Percentiles rank a stretch among this genome's conserved stretches.
Evolutionary conservation across 2,329 filamentous ascomycete genomes (phyloP).

Genomic region (Orbilia oligospora): DNA sequence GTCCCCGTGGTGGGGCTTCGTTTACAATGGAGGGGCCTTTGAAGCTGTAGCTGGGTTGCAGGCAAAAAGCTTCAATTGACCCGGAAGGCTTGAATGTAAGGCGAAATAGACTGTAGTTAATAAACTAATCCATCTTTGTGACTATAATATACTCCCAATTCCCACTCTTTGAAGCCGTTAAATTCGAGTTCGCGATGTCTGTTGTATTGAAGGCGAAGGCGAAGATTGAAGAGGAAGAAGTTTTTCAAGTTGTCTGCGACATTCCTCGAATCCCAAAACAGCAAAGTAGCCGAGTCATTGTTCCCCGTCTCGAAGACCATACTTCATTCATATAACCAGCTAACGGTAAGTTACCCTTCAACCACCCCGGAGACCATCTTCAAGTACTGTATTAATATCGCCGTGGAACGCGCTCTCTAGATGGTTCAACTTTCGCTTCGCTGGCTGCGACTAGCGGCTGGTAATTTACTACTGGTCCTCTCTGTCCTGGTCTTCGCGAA

Average conservation of each 20-base stretch:
- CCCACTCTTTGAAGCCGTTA: slow-evolving; percentile 21
- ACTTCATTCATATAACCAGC: too few species aligned
- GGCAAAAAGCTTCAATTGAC: background rate
- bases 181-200: slow-evolving; percentile 16
- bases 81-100: background rate
- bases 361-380: too few species aligned
- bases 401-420: background rate
- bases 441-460: slow-evolving; percentile 71
- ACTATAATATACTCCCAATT: background rate
- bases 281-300: slow-evolving; percentile 30
- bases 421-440: slow-evolving; percentile 56
- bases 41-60: too few species aligned
- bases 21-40: background rate
- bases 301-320: slow-evolving; percentile 9
- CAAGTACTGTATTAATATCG: too few species aligned
- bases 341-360: too few species aligned
- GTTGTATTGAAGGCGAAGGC: background rate
- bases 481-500: slow-evolving; percentile 83
- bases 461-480: slow-evolving; percentile 83
- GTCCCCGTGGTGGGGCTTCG: slow-evolving; percentile 10
- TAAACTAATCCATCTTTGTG: slow-evolving; percentile 12
- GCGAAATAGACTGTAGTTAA: background rate
- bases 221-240: background rate
- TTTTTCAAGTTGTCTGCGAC: slow-evolving; percentile 35
- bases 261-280: slow-evolving; percentile 23